Evolutionary conservation across 2,329 filamentous ascomycete genomes (phyloP).

Genomic region (Apiospora rasikravindrae): DNA sequence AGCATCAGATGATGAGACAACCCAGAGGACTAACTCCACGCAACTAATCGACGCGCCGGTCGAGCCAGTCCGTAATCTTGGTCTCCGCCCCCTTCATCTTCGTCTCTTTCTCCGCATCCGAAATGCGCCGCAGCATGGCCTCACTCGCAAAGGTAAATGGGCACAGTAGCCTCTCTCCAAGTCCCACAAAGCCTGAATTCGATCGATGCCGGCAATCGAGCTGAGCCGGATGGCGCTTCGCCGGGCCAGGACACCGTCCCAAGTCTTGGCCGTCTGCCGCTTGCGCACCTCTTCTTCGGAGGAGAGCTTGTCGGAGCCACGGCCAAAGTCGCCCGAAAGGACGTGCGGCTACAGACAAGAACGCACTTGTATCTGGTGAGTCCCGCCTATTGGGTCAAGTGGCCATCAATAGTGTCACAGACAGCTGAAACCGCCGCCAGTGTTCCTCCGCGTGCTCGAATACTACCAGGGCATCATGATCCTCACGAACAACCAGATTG

Average conservation of each 20-base stretch:
- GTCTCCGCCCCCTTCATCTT: background rate
- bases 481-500: constrained; percentile 30
- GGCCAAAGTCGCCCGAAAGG: background rate
- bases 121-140: background rate
- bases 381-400: too few relatives aligned
- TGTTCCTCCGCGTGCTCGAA: constrained; percentile 21
- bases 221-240: constrained; percentile 11
- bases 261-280: constrained; percentile 15
- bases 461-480: constrained; percentile 31
- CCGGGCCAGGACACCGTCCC: constrained; percentile 6
- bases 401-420: too few relatives aligned
- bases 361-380: too few relatives aligned
- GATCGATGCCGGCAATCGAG: constrained; percentile 12
- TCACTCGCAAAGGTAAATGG: constrained; percentile 17
- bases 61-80: background rate
- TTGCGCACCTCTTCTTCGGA: background rate
- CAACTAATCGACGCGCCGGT: background rate
- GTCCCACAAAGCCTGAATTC: background rate
- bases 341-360: background rate
- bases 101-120: background rate
- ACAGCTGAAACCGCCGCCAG: background rate
- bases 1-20: too few relatives aligned
- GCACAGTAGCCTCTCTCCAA: constrained; percentile 18
- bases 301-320: background rate
- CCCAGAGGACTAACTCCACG: too few relatives aligned